Base-by-base conservation (phyloP, 495 filamentous ascomycete species). In the Aspergillus hancockii region DNA sequence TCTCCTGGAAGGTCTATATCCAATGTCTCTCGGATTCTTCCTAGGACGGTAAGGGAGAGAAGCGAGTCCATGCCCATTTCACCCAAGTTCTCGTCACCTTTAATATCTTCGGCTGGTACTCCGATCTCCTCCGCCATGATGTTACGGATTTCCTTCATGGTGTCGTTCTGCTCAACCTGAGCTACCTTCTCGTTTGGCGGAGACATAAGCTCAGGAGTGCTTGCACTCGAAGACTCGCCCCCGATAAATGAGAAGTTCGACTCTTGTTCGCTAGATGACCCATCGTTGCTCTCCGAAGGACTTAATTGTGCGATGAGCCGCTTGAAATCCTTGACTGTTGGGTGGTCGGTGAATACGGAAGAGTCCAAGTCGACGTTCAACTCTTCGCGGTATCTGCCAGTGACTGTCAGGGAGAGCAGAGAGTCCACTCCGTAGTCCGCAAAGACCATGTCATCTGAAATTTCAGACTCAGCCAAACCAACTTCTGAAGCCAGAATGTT, bases 71-170 rank as follows among this genome's bases (percentile, higher is more conserved):
- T 73, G 8, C 81, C 81, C 61, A 83, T 71, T 30, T 80, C 72
- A 13, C 63, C 70, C 38, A 83, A 70, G 45, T 81, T 78, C 6
- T 72, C 66, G 13, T 76, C 66, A 23, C 60, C 69, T 10, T 67
- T 62, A 50, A 93, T 78, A 61, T 90, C 88, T 5, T 86, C 81
- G 0, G 85, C 72, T 5, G 86, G 74, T 13, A 90, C 81, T 21
- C 84, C 86, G 71, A 90, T 88, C 65, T 91, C 89, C 28, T 82
- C 75, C 3, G 87, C 82, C 49, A 92, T 82, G 54, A 84, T 88
- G 18, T 76, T 71, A 34, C 81, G 79, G 8, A 89, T 78, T 38
- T 69, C 63, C 58, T 69, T 72, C 67, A 75, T 71, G 28, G 77
- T 75, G 36, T 74, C 72, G 61, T 78, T 79, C n/a, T 83, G 73